Base-by-base conservation (phyloP, 2,329 filamentous ascomycete genomes). In the Nannizziopsis barbatae region DNA sequence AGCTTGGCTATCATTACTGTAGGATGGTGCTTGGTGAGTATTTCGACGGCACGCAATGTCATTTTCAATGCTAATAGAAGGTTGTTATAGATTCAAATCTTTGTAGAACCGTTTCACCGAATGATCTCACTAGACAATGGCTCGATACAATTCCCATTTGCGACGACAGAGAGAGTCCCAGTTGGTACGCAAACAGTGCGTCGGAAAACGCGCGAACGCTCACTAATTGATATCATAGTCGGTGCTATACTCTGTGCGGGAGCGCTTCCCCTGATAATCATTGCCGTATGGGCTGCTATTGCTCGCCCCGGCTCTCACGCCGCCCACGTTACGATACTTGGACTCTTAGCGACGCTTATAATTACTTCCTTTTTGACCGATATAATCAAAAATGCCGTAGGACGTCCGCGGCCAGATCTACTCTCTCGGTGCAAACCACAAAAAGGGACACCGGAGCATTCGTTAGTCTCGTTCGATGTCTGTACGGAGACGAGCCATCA, bases 61-160 rank as follows among this genome's bases (percentile, higher is more conserved):
- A 6, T 14, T 10, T 36, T 22, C 10, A 18, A 9, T 40, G 15
- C 47, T 45, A 17, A 51, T 30, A 11, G 14, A n/a, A 22, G 20
- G 17, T 17, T 12, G 40, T 41, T 49, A 27, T 38, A 86, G 76
- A 73, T 86, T 38, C 74, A 80, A 65, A 70, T 84, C 58, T 73
- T 84, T 55, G 75, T 86, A 57, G 81, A 83, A 52, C 92, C 92
- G 0, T 96, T 96, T 64, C 88, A 96, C 65, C 87, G 86, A 68
- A 84, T 95, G 79, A 96, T 98, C 70, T 84, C 80, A 55, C 77
- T 96, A 53, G 84, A 88, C 62, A 87, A 96, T 63, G 75, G 85
- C 18, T 73, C 80, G 43, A 87, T 96, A 51, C 82, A 86, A 55
- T 95, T 84, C 60, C 92, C 92, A 0, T 84, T 94, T 67, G 87